Conservation (phyloP, 768 basidiomycete genomes). For the Mycena vulgaris region DNA sequence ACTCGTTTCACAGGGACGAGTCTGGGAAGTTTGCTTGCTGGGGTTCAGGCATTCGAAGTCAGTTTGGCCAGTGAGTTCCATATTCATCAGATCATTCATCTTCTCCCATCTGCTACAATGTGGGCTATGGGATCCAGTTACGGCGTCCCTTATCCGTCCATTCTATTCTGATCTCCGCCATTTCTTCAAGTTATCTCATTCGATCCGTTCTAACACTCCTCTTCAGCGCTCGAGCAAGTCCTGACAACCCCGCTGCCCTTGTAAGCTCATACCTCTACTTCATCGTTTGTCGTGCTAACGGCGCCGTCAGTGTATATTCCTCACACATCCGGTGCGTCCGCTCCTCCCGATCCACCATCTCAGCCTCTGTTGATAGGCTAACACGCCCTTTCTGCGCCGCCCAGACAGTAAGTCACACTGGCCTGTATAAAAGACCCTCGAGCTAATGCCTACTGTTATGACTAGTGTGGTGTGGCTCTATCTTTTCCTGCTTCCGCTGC, state of each 20-base stretch:
- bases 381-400: not conserved
- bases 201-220: not conserved
- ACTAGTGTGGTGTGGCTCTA: slow-evolving; percentile 78
- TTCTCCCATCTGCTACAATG: too few relatives aligned
- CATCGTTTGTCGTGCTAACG: slow-evolving; percentile 3
- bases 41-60: slow-evolving; percentile 66
- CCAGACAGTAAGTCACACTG: slow-evolving; percentile 49
- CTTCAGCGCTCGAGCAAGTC: slow-evolving; percentile 68
- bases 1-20: slow-evolving; percentile 39
- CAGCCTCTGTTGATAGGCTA: too few relatives aligned
- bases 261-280: slow-evolving; percentile 54
- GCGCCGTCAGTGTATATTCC: slow-evolving; percentile 72
- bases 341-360: not conserved
- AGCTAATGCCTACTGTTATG: not conserved
- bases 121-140: too few relatives aligned
- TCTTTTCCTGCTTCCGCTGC: slow-evolving; percentile 84
- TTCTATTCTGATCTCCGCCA: too few relatives aligned
- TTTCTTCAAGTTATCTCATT: too few relatives aligned
- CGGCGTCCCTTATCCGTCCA: too few relatives aligned
- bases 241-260: slow-evolving; percentile 77
- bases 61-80: slow-evolving; percentile 61
- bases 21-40: slow-evolving; percentile 56
- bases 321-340: slow-evolving; percentile 68
- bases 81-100: not conserved
- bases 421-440: not conserved